phyloP scores from a whole-genome alignment of 805 yeast genomes.

The Metschnikowia lachancei region DNA sequence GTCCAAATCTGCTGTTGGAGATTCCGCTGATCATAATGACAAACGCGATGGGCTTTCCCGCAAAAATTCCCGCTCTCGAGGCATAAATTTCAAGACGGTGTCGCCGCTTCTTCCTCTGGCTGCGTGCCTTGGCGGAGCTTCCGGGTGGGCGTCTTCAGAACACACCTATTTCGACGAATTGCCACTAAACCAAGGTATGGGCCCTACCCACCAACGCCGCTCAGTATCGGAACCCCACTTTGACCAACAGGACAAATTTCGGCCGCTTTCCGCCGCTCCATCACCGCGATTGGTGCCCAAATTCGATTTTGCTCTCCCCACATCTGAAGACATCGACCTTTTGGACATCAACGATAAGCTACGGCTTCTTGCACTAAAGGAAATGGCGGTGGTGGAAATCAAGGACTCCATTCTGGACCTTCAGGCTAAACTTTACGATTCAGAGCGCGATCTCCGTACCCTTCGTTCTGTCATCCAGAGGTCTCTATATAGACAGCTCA shows the following conservation, averaged over 20 bases:
- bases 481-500: conserved; percentile 43
- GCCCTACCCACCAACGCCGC: background rate
- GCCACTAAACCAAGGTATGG: no score
- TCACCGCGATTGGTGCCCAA: conserved; percentile 2
- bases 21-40: background rate
- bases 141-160: no score
- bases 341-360: conserved; percentile 50
- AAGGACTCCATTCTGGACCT: conserved; percentile 53
- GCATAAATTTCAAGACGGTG: conserved; percentile 31
- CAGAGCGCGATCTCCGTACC: conserved; percentile 49
- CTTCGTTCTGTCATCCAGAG: conserved; percentile 49
- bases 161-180: no score
- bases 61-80: conserved; percentile 25
- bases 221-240: background rate
- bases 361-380: conserved; percentile 63
- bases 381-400: conserved; percentile 62
- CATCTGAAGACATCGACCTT: conserved; percentile 25
- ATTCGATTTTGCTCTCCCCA: conserved; percentile 34
- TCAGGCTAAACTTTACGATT: conserved; percentile 35
- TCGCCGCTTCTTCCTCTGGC: background rate
- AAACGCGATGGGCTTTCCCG: conserved; percentile 1
- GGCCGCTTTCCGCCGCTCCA: background rate
- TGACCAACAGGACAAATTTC: background rate
- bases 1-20: background rate
- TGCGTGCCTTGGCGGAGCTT: background rate